Evolutionary conservation across 2,329 filamentous ascomycete genomes (phyloP), one percentile per base, ranked within the genome.

Genomic region (Xylaria sp.): DNA sequence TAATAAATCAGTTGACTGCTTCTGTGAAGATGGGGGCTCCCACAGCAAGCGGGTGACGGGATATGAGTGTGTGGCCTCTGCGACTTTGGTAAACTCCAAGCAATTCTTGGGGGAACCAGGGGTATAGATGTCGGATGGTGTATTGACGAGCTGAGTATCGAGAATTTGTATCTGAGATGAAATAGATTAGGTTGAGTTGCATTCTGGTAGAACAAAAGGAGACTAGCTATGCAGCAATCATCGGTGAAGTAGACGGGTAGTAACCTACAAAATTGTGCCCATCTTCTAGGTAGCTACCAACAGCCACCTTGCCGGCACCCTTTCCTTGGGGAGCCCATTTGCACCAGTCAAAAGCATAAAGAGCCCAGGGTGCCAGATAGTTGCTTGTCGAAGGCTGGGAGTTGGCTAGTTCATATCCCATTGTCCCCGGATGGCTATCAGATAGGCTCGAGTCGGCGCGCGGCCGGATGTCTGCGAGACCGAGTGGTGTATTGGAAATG

Each of bases 341-440:
- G 79, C 94, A 99, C 94, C 94, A 99, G 77, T 99, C 94, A 69
- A 96, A 93, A 10, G 94, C 93, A 74, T 97, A 99, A 58, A 96
- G 87, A 11, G 92, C 89, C 91, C 94, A 99, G 0, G 93, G 92
- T 3, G 93, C 92, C 64, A 96, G 78, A 72, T 97, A 96, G 73
- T 93, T 97, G 79, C 91, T 96, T 64, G 93, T 95, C 72, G 90
- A 75, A 72, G 88, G 73, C 75, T 84, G 79, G 63, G 84, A 73
- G 71, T 84, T 83, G 64, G 85, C 83, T 55, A 85, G 79, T 69
- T 92, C 89, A 71, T 88, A 88, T 55, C 83, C 78, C 48, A 81
- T 66, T 74, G 80, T 74, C 75, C 86, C 87, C 48, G 86, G 80
- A 11, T 83, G 78, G 54, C 86, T 84, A 66, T 96, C 91, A 16